These are phyloP conservation scores for Bolboschoenoplectus hybrid DNA, from an alignment of 202 grass and related monocot species.

Conservation along the genomic window DNA sequence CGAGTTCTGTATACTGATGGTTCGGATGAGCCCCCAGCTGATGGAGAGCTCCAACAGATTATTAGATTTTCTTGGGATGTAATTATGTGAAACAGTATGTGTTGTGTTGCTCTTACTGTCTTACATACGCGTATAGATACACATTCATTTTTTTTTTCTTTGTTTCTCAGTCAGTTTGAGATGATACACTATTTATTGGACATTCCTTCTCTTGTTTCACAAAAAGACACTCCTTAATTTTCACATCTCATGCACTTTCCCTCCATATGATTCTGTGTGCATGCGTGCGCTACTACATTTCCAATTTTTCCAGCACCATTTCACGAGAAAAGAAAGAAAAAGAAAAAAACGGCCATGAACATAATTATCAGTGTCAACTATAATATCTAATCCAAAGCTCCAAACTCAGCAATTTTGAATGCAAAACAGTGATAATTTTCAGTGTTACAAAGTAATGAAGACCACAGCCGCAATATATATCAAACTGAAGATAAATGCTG, in stretches of 20 bases:
- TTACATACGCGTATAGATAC: background rate
- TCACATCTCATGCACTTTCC: background rate
- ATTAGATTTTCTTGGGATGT: constrained; percentile 44
- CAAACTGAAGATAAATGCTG: background rate
- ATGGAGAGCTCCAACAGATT: constrained; percentile 50
- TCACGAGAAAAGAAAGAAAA: background rate
- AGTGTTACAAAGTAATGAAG: background rate
- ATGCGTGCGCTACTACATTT: background rate
- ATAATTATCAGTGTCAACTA: background rate
- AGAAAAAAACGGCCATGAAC: background rate
- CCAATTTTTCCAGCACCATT: background rate
- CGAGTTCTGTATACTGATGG: constrained; percentile 92
- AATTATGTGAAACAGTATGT: constrained; percentile 34
- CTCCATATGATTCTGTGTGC: background rate
- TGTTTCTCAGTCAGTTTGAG: background rate
- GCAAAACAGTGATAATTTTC: constrained; percentile 5
- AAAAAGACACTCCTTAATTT: background rate
- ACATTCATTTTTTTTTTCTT: background rate
- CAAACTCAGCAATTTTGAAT: background rate
- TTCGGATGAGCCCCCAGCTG: constrained; percentile 80
- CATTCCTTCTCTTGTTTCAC: background rate
- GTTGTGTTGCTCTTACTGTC: background rate
- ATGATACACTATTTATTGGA: background rate
- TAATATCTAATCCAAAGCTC: background rate
- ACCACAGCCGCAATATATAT: background rate